phyloP scores from a whole-genome alignment of 192 early-diverging fungal genomes.

The Diversispora epigaea region DNA sequence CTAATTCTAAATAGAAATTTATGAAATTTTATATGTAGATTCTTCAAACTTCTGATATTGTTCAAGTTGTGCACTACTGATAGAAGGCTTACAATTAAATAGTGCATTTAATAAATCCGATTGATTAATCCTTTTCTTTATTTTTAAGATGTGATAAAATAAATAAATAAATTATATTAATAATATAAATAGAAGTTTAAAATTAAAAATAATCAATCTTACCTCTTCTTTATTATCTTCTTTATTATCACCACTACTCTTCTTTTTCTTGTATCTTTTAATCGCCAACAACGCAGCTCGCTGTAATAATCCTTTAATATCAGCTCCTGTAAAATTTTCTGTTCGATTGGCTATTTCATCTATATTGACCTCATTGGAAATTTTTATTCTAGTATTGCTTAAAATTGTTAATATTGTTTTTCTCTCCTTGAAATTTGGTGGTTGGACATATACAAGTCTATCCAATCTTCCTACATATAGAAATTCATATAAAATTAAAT shows the following conservation, averaged over 20 bases:
- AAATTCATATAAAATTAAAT: neutral
- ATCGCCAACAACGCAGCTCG: conserved; percentile 57
- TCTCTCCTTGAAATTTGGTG: conserved; percentile 61
- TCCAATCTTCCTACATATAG: conserved; percentile 70
- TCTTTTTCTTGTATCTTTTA: conserved; percentile 29
- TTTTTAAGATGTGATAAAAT: neutral
- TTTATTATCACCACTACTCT: conserved; percentile 20
- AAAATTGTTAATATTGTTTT: conserved; percentile 63
- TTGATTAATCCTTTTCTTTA: neutral
- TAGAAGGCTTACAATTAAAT: neutral
- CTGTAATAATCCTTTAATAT: conserved; percentile 62
- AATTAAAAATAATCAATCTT: neutral
- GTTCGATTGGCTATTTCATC: conserved; percentile 48
- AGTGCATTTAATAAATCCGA: neutral
- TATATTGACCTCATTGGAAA: conserved; percentile 40
- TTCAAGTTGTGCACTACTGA: conserved; percentile 6
- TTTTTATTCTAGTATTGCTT: conserved; percentile 30
- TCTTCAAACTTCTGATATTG: neutral
- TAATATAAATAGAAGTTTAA: neutral
- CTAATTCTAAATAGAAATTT: neutral
- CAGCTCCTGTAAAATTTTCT: conserved; percentile 63
- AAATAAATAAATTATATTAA: neutral
- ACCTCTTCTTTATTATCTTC: neutral
- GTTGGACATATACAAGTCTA: conserved; percentile 65
- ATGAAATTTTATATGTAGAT: neutral